Base-by-base conservation (phyloP, 1,284 basidiomycete species). In the Leccinum variabile region DNA sequence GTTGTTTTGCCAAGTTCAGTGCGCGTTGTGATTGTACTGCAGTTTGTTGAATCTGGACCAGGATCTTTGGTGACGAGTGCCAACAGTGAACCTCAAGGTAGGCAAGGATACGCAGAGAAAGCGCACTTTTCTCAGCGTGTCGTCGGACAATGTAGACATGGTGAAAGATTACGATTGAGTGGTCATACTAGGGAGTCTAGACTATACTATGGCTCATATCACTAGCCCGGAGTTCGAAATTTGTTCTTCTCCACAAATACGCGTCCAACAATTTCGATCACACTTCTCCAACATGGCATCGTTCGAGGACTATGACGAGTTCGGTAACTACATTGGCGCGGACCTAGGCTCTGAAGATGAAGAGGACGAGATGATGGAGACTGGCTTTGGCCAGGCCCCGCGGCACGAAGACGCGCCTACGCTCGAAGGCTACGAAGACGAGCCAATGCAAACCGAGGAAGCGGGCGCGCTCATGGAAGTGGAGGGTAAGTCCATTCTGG, bases 271-370 rank as follows among this genome's bases (percentile, higher is more conserved):
- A 59, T n/a, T 57, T 57, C 53, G 50, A 63, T 63, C 59, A 46
- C 63, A 58, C 2, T 59, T 58, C 37, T 58, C 37, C 18, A 63
- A 49, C 53, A 92, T 92, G 91, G 88, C 87, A 61, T 92, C 90
- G 33, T 84, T 93, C 67, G 91, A 93, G 71, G 91, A 93, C 74
- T 93, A 93, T 67, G 91, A 93, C 72, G 91, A 93, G 81, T 97
- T 97, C 72, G 95, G 95, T 69, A 97, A 97, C 83, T 97, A 96
- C 78, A 95, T 97, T 73, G 95, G 95, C 66, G 94, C 88, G 49
- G 94, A 95, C 81, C 81, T 96, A 59, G 94, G 93, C 70, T 95
- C 94, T 39, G 94, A 95, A 73, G 91, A 76, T 75, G 91, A 77
- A 55, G 72, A 92, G 50, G 93, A 90, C 67, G 87, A 89, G 58